Percentiles rank a stretch among this genome's conserved stretches.
phyloP scores from a whole-genome alignment of 1,139 yeast genomes.

The Ogataea hybrid region DNA sequence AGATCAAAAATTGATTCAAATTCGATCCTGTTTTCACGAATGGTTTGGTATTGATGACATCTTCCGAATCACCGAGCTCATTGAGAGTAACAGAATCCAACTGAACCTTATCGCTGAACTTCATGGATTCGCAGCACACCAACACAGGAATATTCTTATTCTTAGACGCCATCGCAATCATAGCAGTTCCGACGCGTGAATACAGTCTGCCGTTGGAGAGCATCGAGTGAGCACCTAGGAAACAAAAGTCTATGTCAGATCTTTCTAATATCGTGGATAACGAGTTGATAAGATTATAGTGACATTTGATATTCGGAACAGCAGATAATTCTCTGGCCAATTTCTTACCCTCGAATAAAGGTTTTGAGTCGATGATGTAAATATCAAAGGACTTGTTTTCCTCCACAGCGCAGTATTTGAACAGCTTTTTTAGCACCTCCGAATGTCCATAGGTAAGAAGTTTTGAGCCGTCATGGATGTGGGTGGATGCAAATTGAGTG shows the following conservation, averaged over 20 bases:
- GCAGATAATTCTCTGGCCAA: conserved; percentile 62
- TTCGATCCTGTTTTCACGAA: conserved; percentile 65
- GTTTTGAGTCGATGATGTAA: conserved; percentile 91
- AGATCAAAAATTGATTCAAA: conserved; percentile 63
- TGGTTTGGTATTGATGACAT: conserved; percentile 55
- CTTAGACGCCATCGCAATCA: conserved; percentile 89
- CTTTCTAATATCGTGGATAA: conserved; percentile 69
- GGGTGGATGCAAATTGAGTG: conserved; percentile 75
- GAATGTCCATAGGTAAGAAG: conserved; percentile 89
- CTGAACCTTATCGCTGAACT: conserved; percentile 93
- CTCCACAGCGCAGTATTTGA: conserved; percentile 63
- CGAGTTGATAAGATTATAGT: conserved; percentile 78
- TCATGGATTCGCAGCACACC: conserved; percentile 93
- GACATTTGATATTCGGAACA: conserved; percentile 54
- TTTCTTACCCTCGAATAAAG: conserved; percentile 88
- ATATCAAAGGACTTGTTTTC: conserved; percentile 72
- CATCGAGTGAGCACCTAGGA: conserved; percentile 97
- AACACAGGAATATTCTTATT: conserved; percentile 88
- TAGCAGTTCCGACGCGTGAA: conserved; percentile 93
- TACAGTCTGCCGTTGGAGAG: conserved; percentile 90
- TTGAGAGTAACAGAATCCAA: conserved; percentile 92
- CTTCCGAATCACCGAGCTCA: conserved; percentile 87
- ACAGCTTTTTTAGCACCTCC: conserved; percentile 73
- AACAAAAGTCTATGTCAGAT: conserved; percentile 78
- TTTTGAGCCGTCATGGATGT: conserved; percentile 74